These are phyloP conservation scores for Hericium coralloides DNA, from an alignment of 768 basidiomycete species.

Conservation along the genomic window DNA sequence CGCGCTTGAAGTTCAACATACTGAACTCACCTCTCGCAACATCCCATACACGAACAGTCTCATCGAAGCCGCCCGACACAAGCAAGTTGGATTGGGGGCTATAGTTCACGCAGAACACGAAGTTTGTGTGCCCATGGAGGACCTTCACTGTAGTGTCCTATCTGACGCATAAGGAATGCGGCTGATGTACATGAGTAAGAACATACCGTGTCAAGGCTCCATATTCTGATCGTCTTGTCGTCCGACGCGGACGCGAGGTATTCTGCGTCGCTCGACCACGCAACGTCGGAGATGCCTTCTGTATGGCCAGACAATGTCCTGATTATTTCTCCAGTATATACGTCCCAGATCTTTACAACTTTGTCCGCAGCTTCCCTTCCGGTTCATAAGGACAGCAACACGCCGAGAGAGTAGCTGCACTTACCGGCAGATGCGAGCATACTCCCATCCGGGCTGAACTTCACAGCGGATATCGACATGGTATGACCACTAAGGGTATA, in stretches of 20 bases:
- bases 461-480: constrained; percentile 72
- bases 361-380: constrained; percentile 74
- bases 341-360: constrained; percentile 74
- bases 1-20: not conserved
- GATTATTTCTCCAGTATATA: constrained; percentile 60
- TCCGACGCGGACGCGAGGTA: constrained; percentile 90
- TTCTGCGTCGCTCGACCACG: constrained; percentile 78
- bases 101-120: constrained; percentile 90
- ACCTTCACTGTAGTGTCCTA: constrained; percentile 55
- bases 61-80: constrained; percentile 92
- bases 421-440: constrained; percentile 79
- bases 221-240: constrained; percentile 82
- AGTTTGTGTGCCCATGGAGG: constrained; percentile 83
- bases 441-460: constrained; percentile 82
- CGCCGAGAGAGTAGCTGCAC: constrained; percentile 18
- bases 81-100: constrained; percentile 85
- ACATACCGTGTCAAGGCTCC: constrained; percentile 63
- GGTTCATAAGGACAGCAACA: constrained; percentile 16
- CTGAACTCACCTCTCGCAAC: constrained; percentile 62
- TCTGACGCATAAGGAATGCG: constrained; percentile 4
- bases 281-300: constrained; percentile 83
- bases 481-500: constrained; percentile 77
- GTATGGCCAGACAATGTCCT: constrained; percentile 67
- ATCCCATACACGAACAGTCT: constrained; percentile 97
- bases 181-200: not conserved